Base-by-base conservation (phyloP, 345 rosid species). In the Gossypium ekmanianum region DNA sequence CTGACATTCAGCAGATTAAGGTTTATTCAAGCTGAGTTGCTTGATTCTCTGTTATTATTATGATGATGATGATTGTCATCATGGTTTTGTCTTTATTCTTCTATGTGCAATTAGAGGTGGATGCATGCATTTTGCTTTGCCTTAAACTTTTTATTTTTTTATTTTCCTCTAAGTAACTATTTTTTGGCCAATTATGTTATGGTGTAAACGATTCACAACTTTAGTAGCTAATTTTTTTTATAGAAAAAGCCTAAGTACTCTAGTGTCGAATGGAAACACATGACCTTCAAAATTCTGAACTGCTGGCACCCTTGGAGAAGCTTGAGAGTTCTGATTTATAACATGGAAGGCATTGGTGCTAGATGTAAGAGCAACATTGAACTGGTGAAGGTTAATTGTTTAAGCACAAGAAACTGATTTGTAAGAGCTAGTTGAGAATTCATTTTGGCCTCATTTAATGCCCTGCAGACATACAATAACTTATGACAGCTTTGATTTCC, bases 21-120 rank as follows among this genome's bases (percentile, higher is more conserved):
- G 47, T 61, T 70, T 51, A 27, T 50, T 68, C 14, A 69, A 24
- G 56, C 41, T 68, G 20, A 47, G 39, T 68, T 47, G 41, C 16
- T 68, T 24, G 56, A 22, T 39, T 68, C 50, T 17, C 48, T 41
- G 14, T 39, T 39, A 20, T 57, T 3, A 22, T 57, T 22, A 3
- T 58, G 1, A 56, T 34, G 1, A 56, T 34, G 41, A 34, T 34
- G 41, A 34, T 62, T 2, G 17, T n/a, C 50, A 64, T 64, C 68
- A 20, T 44, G 6, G 20, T 65, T 65, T 43, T 65, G 29, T 43
- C 18, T 65, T 65, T 62, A 2, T 45, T 66, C 16, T 65, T 65
- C 51, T 43, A 65, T 65, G 20, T 43, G 69, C 51, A n/a, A 43
- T n/a, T 67, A 67, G 71, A 67, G 55, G 55, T 45, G 39, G 55